Conservation (phyloP, 108 stramenopile genomes). For the Discostella stelligeroides region DNA sequence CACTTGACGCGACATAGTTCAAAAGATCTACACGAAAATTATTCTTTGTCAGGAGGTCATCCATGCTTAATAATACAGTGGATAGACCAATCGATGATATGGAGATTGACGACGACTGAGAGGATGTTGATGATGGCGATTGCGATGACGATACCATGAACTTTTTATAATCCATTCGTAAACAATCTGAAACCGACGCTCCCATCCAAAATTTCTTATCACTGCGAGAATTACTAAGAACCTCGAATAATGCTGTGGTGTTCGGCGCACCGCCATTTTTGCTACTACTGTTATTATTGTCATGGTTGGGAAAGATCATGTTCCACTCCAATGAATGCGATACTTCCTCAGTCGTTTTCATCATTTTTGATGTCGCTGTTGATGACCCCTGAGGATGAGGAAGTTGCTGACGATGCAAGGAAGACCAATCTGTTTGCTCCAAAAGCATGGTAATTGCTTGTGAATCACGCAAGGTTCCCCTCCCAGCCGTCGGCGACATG, state of each 20-base stretch:
- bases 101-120: conserved; percentile 1
- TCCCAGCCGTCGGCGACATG: conserved; percentile 69
- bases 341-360: no score
- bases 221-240: conserved; percentile 64
- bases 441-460: conserved; percentile 57
- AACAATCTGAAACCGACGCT: conserved; percentile 61
- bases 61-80: conserved; percentile 63
- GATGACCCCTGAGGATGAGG: no score
- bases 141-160: conserved; percentile 48
- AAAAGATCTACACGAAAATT: conserved; percentile 16
- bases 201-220: conserved; percentile 73
- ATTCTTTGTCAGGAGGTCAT: conserved; percentile 40
- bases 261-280: conserved; percentile 18
- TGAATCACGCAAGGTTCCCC: conserved; percentile 69
- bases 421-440: conserved; percentile 60
- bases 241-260: conserved; percentile 57
- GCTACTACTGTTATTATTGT: neutral
- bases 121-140: conserved; percentile 4
- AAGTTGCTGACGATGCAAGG: neutral
- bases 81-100: conserved; percentile 67
- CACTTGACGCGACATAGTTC: conserved; percentile 33
- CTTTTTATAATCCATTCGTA: conserved; percentile 81
- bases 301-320: conserved; percentile 40
- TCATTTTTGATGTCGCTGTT: no score
- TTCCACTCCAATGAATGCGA: conserved; percentile 8